Evolutionary conservation across 495 filamentous ascomycete species (phyloP).

Genomic region (Chlorociboria aeruginascens): DNA sequence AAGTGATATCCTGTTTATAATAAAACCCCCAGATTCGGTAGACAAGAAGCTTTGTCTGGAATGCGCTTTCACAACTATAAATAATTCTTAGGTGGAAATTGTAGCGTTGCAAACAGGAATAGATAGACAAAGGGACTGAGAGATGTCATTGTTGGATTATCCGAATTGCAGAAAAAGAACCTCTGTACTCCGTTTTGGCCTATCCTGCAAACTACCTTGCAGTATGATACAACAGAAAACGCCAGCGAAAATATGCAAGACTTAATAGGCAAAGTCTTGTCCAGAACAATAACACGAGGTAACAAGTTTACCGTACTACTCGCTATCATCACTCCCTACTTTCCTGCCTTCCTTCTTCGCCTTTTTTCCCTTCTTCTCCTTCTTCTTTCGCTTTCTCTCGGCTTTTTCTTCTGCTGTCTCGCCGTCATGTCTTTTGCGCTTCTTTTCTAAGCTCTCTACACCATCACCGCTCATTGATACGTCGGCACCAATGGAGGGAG

Average conservation of each 20-base stretch:
- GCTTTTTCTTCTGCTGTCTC: slow-evolving; percentile 63
- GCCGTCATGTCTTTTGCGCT: slow-evolving; percentile 72
- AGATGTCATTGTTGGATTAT: too few species aligned
- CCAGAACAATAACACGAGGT: not conserved
- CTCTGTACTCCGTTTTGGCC: slow-evolving; percentile 13
- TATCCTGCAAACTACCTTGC: slow-evolving; percentile 3
- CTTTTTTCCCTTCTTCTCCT: slow-evolving; percentile 51
- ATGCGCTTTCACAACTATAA: too few species aligned
- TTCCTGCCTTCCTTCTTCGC: slow-evolving; percentile 38
- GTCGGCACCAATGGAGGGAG: slow-evolving; percentile 23
- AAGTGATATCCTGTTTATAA: too few species aligned
- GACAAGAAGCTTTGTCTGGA: too few species aligned
- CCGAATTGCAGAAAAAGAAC: not conserved
- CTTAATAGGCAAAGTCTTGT: not conserved
- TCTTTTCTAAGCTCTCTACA: slow-evolving; percentile 44
- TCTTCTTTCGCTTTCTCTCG: slow-evolving; percentile 48
- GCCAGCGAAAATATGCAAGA: slow-evolving; percentile 3
- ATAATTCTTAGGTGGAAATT: too few species aligned
- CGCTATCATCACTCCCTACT: slow-evolving; percentile 45
- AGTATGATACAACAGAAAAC: slow-evolving; percentile 19
- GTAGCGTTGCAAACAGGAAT: too few species aligned
- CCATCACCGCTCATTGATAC: slow-evolving; percentile 27
- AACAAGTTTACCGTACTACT: slow-evolving; percentile 23
- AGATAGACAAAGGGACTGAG: too few species aligned
- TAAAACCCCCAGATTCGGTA: too few species aligned